Percentiles rank a stretch among this genome's conserved stretches.
Evolutionary conservation across 306 rosid species (phyloP).

Genomic region (Cercis canadensis): DNA sequence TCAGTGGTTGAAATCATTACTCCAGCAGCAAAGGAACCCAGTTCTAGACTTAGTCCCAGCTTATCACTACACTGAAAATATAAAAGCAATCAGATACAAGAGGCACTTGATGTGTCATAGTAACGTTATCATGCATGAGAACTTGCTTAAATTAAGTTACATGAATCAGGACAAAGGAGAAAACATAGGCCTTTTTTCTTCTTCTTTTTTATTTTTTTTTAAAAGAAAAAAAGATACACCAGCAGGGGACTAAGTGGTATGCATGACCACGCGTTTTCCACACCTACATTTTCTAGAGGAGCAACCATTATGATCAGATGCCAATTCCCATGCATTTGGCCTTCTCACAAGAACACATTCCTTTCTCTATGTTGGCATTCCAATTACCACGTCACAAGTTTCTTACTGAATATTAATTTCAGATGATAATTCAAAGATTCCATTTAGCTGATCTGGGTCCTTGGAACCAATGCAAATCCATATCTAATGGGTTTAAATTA

Average conservation of each 20-base stretch:
- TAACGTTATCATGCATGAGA: conserved; percentile 36
- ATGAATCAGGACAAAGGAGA: conserved; percentile 30
- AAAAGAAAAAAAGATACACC: no score
- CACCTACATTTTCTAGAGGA: conserved; percentile 28
- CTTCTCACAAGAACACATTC: conserved; percentile 18
- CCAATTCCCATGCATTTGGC: neutral
- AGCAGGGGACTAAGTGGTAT: neutral
- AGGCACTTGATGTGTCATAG: conserved; percentile 18
- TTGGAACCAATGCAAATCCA: conserved; percentile 9
- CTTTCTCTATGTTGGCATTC: conserved; percentile 14
- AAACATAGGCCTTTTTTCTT: neutral
- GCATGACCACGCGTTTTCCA: neutral
- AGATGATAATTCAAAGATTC: conserved; percentile 6
- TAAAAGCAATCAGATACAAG: conserved; percentile 36
- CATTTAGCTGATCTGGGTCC: conserved; percentile 11
- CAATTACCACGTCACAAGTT: conserved; percentile 11
- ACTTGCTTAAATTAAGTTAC: conserved; percentile 20
- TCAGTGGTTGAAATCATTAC: conserved; percentile 99
- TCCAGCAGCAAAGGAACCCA: conserved; percentile 99
- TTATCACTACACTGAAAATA: conserved; percentile 94
- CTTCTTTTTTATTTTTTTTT: no score
- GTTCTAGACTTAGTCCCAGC: conserved; percentile 94
- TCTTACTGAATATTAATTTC: conserved; percentile 1
- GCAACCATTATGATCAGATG: conserved; percentile 3
- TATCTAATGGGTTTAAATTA: conserved; percentile 7